phyloP scores from a whole-genome alignment of 108 stramenopile species.

The Chaetoceros tenuissimus region DNA sequence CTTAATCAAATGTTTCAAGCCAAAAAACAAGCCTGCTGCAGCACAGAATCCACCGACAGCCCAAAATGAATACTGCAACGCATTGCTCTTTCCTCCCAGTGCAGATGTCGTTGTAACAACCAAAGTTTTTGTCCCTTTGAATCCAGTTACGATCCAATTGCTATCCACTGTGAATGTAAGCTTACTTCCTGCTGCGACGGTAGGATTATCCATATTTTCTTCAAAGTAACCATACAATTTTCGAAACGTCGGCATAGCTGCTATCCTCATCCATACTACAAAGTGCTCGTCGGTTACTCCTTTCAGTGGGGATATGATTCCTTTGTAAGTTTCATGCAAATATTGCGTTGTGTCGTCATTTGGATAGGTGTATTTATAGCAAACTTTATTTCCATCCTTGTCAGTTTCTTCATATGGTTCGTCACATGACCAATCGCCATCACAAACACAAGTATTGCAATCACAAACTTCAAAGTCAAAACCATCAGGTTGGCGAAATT shows the following conservation, averaged over 20 bases:
- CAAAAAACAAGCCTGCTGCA: constrained; percentile 71
- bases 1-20: constrained; percentile 58
- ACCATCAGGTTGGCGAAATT: constrained; percentile 76
- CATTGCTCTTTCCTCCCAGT: constrained; percentile 89
- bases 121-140: constrained; percentile 78
- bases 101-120: constrained; percentile 71
- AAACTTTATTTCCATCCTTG: constrained; percentile 45
- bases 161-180: constrained; percentile 67
- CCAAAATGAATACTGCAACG: constrained; percentile 76
- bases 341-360: constrained; percentile 74
- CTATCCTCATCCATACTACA: constrained; percentile 98
- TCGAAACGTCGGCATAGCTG: constrained; percentile 87
- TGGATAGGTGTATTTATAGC: constrained; percentile 86
- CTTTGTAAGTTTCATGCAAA: constrained; percentile 78
- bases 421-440: constrained; percentile 45
- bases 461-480: constrained; percentile 48
- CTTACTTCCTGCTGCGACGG: constrained; percentile 44
- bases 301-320: constrained; percentile 70
- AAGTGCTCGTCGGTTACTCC: constrained; percentile 97
- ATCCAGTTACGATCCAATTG: constrained; percentile 86
- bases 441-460: constrained; percentile 53
- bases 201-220: constrained; percentile 63
- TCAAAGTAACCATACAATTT: constrained; percentile 96
- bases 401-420: constrained; percentile 37
- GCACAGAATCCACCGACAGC: constrained; percentile 73